Conservation (phyloP, 208 protist species). For the Trypanosoma platydactyli region DNA sequence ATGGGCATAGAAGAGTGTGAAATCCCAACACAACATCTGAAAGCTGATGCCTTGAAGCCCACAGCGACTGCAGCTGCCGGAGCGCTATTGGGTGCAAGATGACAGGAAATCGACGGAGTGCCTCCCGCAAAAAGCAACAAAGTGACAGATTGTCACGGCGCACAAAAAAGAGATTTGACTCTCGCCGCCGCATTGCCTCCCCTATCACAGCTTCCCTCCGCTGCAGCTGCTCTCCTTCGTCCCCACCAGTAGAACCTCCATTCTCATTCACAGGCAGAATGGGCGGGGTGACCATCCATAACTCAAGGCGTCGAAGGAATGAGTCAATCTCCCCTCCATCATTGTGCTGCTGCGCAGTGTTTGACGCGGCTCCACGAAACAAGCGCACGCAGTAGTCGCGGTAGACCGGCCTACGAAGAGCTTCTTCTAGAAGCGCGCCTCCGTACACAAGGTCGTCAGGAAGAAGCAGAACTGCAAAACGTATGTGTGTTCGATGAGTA, state of each 20-base stretch:
- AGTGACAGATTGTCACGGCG: slow-evolving; percentile 62
- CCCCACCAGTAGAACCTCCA: background rate
- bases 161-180: slow-evolving; percentile 55
- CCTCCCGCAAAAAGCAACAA: slow-evolving; percentile 62
- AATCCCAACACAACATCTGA: slow-evolving; percentile 49
- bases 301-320: slow-evolving; percentile 17
- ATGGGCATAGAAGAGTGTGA: slow-evolving; percentile 56
- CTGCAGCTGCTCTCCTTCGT: background rate
- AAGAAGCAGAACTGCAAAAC: slow-evolving; percentile 65
- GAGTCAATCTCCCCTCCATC: slow-evolving; percentile 4
- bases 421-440: slow-evolving; percentile 43
- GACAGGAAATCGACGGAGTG: slow-evolving; percentile 60
- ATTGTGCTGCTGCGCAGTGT: background rate
- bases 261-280: background rate
- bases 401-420: slow-evolving; percentile 41
- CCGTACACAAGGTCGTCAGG: slow-evolving; percentile 71
- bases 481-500: slow-evolving; percentile 12
- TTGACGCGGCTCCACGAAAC: slow-evolving; percentile 22
- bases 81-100: slow-evolving; percentile 43
- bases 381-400: slow-evolving; percentile 57
- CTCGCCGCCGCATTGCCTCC: slow-evolving; percentile 29
- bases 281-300: slow-evolving; percentile 6
- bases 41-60: slow-evolving; percentile 58
- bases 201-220: background rate
- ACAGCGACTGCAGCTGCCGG: slow-evolving; percentile 50